Base-by-base conservation (phyloP, 2,329 filamentous ascomycete species). In the Sporothrix mexicana region DNA sequence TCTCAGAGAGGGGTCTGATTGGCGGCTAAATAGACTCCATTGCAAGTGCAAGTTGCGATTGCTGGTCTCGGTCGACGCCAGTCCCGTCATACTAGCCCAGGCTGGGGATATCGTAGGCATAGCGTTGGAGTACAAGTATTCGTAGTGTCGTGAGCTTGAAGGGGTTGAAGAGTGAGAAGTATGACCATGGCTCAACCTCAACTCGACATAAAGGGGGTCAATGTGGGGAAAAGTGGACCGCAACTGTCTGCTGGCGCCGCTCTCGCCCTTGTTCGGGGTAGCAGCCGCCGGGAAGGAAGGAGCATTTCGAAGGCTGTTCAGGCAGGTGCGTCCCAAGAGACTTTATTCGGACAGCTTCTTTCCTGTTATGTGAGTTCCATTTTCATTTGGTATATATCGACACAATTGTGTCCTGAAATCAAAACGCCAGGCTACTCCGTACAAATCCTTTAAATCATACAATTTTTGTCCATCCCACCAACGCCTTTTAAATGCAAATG, bases 1-100 rank as follows among this genome's bases (percentile, higher is more conserved):
- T 36, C 30, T 36, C 30, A 36, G 30, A 36, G 30, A 66, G 64
- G 62, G 30, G 25, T 30, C 55, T 64, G 57, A 71, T 66, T 66
- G 59, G 69, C 70, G 70, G 70, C 70, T 71, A 66, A 71, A 55
- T 71, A 23, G 49, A 20, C n/a, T 49, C 69, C 57, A 61, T 69
- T 20, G 51, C 3, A 23, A 36, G 43, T 23, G 12, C 20, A 20
- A 13, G 45, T 30, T 23, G 41, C 43, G 51, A 53, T n/a, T 8
- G 45, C 64, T 41, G 47, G 3, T 25, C 47, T 36, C 13, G 7
- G 23, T 12, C 1, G 64, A 53, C 43, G 25, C 23, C 66, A 55
- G 15, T 17, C 62, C 62, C 49, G 64, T 49, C 64, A 51, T 30
- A 45, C 64, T 67, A 67, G 23, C 7, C 1, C 51, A 15, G 4